These are phyloP conservation scores for Chytriomyces confervae DNA, from an alignment of 192 early-diverging fungal species.

Conservation along the genomic window DNA sequence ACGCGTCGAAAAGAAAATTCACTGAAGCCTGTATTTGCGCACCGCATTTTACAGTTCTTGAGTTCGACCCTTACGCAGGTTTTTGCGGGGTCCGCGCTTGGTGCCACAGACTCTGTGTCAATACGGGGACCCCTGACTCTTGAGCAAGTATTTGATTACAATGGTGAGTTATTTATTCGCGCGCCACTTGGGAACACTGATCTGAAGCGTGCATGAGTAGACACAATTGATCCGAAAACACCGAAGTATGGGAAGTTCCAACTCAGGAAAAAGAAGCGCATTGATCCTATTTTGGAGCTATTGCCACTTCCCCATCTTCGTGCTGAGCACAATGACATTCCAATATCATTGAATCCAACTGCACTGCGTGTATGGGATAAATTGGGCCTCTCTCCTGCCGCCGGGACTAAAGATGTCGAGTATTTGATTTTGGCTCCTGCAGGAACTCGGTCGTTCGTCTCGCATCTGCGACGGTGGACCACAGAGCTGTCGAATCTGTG, in stretches of 20 bases:
- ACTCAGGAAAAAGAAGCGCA: slow-evolving; percentile 30
- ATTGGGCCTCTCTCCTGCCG: slow-evolving; percentile 1
- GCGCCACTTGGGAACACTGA: neutral
- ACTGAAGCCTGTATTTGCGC: slow-evolving; percentile 15
- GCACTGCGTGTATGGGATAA: slow-evolving; percentile 27
- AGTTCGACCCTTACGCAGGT: neutral
- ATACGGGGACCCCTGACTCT: slow-evolving; percentile 30
- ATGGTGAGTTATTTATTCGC: slow-evolving; percentile 14
- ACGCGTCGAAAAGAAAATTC: neutral
- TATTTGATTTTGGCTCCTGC: slow-evolving; percentile 7
- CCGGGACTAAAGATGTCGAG: slow-evolving; percentile 22
- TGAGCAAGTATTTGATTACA: slow-evolving; percentile 32
- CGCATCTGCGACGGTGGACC: slow-evolving; percentile 13
- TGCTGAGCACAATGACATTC: slow-evolving; percentile 18
- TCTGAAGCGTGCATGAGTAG: neutral
- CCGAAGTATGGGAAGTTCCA: slow-evolving; percentile 33
- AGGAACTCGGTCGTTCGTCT: neutral
- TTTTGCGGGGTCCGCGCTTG: slow-evolving; percentile 3
- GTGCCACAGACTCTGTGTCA: neutral
- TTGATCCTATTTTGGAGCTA: slow-evolving; percentile 20
- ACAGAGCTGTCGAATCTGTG: slow-evolving; percentile 23
- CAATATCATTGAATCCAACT: slow-evolving; percentile 10
- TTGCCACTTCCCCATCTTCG: slow-evolving; percentile 4
- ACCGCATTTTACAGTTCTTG: slow-evolving; percentile 18
- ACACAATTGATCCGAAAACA: neutral